A percentile compares a stretch with the other conserved stretches of the same genome.
phyloP scores from a whole-genome alignment of 2,329 filamentous ascomycete species.

The Diplodia scrobiculata region DNA sequence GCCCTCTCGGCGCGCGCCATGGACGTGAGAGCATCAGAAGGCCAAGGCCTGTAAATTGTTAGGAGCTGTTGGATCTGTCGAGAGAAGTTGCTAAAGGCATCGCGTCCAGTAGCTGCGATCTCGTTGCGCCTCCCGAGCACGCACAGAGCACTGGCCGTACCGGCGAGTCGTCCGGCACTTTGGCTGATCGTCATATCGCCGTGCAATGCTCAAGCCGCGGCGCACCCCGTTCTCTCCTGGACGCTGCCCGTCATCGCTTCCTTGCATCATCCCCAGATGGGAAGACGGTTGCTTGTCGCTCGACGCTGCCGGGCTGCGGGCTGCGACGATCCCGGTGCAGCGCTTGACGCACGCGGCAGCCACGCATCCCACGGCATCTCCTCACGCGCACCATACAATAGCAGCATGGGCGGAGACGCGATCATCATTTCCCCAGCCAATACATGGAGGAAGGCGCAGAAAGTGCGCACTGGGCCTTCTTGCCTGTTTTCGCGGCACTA shows the following conservation, averaged over 20 bases:
- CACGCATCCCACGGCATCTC: background rate
- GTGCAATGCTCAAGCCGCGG: conserved; percentile 5
- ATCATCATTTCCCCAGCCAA: conserved; percentile 15
- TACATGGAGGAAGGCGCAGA: conserved; percentile 1
- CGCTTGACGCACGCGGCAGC: conserved; percentile 15
- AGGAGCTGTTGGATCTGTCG: conserved; percentile 16
- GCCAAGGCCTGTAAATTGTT: conserved; percentile 3
- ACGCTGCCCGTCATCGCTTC: conserved; percentile 15
- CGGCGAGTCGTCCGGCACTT: conserved; percentile 4
- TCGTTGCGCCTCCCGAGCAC: conserved; percentile 1
- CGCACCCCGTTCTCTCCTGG: background rate
- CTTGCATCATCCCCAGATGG: conserved; percentile 20
- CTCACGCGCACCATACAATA: background rate
- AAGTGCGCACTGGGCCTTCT: background rate
- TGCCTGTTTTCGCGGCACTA: background rate
- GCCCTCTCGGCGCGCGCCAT: background rate
- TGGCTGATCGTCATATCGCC: conserved; percentile 23
- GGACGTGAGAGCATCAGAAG: background rate
- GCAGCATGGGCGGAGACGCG: background rate
- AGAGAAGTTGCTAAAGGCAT: conserved; percentile 4
- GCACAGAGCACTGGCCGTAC: conserved; percentile 19
- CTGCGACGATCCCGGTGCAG: conserved; percentile 3
- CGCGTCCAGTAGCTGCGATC: background rate
- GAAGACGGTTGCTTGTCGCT: background rate
- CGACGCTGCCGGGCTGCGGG: conserved; percentile 6